These are phyloP conservation scores for Cladophialophora bantiana DNA, from an alignment of 2,329 filamentous ascomycete species.

Conservation along the genomic window DNA sequence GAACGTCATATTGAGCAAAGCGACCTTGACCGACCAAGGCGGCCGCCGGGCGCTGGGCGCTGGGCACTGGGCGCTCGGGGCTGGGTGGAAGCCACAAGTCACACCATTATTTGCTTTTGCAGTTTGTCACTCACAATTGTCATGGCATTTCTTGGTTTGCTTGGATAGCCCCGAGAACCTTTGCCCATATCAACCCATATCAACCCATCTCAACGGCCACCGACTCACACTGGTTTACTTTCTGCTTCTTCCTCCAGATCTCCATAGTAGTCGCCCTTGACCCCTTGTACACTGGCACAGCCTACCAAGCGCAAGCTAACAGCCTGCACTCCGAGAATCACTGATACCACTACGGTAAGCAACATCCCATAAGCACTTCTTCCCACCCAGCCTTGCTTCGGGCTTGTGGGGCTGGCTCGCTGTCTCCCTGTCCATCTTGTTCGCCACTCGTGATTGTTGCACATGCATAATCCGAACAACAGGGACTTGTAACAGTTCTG, in stretches of 20 bases:
- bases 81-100: constrained; percentile 1
- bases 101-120: constrained; percentile 23
- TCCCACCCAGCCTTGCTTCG: background rate
- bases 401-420: background rate
- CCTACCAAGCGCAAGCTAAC: background rate
- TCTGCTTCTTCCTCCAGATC: background rate
- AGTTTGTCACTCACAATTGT: constrained; percentile 26
- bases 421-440: background rate
- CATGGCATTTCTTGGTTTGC: constrained; percentile 21
- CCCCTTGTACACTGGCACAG: background rate
- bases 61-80: background rate
- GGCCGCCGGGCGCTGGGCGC: background rate
- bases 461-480: background rate
- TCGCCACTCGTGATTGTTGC: background rate
- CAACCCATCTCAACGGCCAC: constrained; percentile 14
- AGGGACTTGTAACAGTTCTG: background rate
- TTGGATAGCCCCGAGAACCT: background rate
- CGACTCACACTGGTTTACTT: background rate
- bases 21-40: background rate
- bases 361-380: background rate
- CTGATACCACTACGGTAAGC: background rate
- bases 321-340: background rate
- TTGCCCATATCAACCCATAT: constrained; percentile 5
- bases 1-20: constrained; percentile 20
- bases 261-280: background rate